These are phyloP conservation scores for Rhizopogon sp. DNA, from an alignment of 768 basidiomycete genomes.

Conservation along the genomic window DNA sequence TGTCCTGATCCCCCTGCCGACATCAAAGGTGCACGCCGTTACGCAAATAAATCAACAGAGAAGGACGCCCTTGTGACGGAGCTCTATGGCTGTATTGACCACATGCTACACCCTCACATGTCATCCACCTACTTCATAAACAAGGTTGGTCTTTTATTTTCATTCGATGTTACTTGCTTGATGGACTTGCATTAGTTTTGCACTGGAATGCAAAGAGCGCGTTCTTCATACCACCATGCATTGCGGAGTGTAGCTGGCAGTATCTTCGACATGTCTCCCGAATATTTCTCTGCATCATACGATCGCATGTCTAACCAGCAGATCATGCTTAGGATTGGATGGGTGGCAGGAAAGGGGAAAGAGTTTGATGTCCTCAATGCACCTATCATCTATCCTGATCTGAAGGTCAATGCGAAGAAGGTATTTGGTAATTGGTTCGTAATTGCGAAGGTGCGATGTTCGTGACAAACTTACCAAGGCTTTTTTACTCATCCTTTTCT, in stretches of 20 bases:
- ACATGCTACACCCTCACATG: too few species aligned
- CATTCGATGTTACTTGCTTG: too few species aligned
- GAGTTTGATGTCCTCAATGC: neutral
- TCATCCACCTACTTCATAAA: too few species aligned
- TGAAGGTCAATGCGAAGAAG: neutral
- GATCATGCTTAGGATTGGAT: neutral
- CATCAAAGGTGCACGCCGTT: too few species aligned
- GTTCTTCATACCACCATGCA: neutral
- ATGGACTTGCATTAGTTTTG: neutral
- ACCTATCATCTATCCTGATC: slow-evolving; percentile 1
- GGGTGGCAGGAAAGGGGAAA: neutral
- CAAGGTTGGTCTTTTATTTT: too few species aligned
- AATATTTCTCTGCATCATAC: neutral
- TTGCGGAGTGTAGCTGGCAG: neutral
- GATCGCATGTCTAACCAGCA: neutral
- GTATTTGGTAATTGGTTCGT: neutral
- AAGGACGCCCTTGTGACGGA: too few species aligned
- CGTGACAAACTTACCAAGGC: neutral
- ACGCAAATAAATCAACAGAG: too few species aligned
- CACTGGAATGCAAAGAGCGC: neutral
- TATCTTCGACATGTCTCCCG: neutral
- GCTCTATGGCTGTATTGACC: too few species aligned
- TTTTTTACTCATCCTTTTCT: neutral
- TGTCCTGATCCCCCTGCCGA: neutral
- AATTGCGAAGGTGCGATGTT: neutral